Conservation (phyloP, 108 stramenopile species). For the Cyclotella sp. region DNA sequence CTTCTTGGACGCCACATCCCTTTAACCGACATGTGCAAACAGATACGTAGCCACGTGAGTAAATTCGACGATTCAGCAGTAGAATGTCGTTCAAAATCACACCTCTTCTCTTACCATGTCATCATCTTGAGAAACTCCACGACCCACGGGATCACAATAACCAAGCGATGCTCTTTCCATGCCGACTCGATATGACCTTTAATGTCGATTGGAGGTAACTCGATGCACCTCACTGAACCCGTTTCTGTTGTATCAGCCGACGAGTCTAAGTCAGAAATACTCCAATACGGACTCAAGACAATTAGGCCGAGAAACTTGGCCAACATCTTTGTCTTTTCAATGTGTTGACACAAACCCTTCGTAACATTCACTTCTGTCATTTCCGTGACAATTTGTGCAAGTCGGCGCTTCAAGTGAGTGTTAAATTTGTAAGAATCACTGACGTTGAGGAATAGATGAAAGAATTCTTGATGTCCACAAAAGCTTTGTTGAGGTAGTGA, state of each 20-base stretch:
- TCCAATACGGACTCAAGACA: constrained; percentile 83
- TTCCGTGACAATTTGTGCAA: constrained; percentile 27
- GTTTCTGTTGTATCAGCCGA: constrained; percentile 10
- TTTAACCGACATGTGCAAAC: neutral
- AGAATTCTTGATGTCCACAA: constrained; percentile 87
- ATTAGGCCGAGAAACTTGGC: constrained; percentile 81
- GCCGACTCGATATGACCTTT: constrained; percentile 53
- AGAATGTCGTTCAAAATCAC: neutral
- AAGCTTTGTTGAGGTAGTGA: constrained; percentile 61
- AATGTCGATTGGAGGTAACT: constrained; percentile 46
- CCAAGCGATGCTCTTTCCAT: constrained; percentile 44
- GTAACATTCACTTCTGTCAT: constrained; percentile 41
- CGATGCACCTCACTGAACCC: constrained; percentile 16
- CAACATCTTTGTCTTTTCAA: constrained; percentile 62
- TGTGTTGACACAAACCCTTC: constrained; percentile 48
- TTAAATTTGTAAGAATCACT: constrained; percentile 74
- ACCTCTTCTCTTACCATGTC: constrained; percentile 60
- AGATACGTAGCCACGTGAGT: neutral
- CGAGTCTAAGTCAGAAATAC: neutral
- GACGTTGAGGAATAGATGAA: constrained; percentile 72
- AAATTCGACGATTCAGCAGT: neutral
- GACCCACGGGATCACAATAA: constrained; percentile 66
- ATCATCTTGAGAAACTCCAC: constrained; percentile 75
- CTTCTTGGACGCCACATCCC: constrained; percentile 49
- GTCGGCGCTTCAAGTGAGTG: constrained; percentile 53